These are phyloP conservation scores for Trichoderma brevicompactum DNA, from an alignment of 2,329 filamentous ascomycete genomes.

Conservation along the genomic window DNA sequence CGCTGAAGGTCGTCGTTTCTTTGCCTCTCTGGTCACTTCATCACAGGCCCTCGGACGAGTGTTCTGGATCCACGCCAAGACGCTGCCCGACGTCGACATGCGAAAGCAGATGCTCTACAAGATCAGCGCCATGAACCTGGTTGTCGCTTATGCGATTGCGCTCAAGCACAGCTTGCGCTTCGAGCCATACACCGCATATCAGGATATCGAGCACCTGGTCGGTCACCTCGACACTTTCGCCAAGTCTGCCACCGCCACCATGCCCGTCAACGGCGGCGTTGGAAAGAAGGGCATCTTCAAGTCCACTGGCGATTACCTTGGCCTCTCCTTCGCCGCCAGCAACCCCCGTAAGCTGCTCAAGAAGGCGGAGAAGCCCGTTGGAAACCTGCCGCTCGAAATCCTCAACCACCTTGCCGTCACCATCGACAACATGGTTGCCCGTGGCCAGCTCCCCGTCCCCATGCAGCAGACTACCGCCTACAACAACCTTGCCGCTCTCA, in stretches of 20 bases:
- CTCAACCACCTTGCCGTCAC: constrained; percentile 72
- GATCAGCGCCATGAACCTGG: constrained; percentile 74
- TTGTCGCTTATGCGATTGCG: constrained; percentile 76
- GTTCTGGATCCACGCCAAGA: constrained; percentile 81
- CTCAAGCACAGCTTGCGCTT: constrained; percentile 84
- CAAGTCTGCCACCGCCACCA: constrained; percentile 52
- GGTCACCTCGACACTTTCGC: constrained; percentile 78
- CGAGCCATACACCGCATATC: constrained; percentile 78
- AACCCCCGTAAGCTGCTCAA: constrained; percentile 82
- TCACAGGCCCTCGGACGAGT: constrained; percentile 71
- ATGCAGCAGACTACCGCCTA: constrained; percentile 65
- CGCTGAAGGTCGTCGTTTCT: constrained; percentile 66
- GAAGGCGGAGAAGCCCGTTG: constrained; percentile 70
- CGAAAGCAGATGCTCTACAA: constrained; percentile 74
- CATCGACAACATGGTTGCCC: constrained; percentile 62
- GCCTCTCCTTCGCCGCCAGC: constrained; percentile 73
- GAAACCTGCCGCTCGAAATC: constrained; percentile 84
- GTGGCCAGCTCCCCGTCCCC: constrained; percentile 59
- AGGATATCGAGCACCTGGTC: constrained; percentile 71
- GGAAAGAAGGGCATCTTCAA: constrained; percentile 62
- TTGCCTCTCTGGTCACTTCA: constrained; percentile 65
- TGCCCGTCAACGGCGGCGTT: constrained; percentile 41
- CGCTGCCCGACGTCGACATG: constrained; percentile 50
- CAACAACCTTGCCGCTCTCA: constrained; percentile 65
- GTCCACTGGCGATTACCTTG: constrained; percentile 71